Evolutionary conservation across 2,329 filamentous ascomycete genomes (phyloP), one percentile per base, ranked within the genome.

Genomic region (Trichoderma aggressivum): DNA sequence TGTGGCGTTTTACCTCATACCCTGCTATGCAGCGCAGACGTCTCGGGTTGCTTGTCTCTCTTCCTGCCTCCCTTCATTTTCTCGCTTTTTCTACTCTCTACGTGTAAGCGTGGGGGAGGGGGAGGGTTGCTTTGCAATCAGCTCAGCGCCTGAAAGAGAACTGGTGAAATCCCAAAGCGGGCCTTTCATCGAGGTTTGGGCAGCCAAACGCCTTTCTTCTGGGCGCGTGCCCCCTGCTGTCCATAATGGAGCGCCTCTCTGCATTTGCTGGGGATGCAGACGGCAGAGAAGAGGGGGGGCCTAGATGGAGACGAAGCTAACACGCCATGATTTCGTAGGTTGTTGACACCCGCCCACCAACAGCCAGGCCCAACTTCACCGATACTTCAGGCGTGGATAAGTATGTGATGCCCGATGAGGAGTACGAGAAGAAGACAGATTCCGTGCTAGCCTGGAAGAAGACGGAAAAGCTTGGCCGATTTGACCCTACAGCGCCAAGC

Each of bases 361-460:
- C 88, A 63, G 89, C 91, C 73, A 90, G 92, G 74, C 89, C 89
- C 73, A 94, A 98, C 81, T 94, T 92, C 82, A 91, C 88, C 75
- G 94, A 97, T 82, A 87, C 92, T 58, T 91, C 92, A 56, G 87
- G 89, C 11, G 94, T 98, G 6, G 89, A 94, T 70, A 98, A 98
- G 84, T 98, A 96, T 81, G 89, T 92, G 73, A 92, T 99, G 87
- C 93, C 94, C n/a, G 86, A 88, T 66, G 87, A 91, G 63, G 92
- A 94, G 78, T 99, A 99, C 82, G 94, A 94, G 79, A 89, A 90
- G 77, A 94, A 94, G 78, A 86, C 90, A 56, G 93, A 98, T 82
- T 95, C 92, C 4, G 96, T 99, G 16, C 88, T 98, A 28, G 93
- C 94, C 7, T 98, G 94, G 94, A 99, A 99, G 83, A 95, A 93